Base-by-base conservation (phyloP, 495 filamentous ascomycete species). In the Trichocladium uniseriatum region DNA sequence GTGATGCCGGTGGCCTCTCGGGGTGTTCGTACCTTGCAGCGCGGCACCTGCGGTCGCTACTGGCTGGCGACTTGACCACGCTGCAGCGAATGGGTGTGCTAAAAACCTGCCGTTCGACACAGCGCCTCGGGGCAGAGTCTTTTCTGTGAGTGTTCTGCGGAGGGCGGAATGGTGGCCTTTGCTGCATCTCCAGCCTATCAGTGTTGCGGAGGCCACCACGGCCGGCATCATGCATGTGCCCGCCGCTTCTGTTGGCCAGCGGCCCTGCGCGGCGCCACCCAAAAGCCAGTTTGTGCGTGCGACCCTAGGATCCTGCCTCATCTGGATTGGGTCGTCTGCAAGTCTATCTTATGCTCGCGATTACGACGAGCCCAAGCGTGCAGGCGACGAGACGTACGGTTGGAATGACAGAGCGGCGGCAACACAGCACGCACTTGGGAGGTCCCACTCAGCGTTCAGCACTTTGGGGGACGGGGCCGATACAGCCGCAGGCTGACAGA, bases 71-170 rank as follows among this genome's bases (percentile, higher is more conserved):
- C 52, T 31, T 47, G 56, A 53, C 36, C 4, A 32, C 7, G 16
- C 14, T 49, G 38, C 58, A 60, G 63, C 63, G 63, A 65, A 65
- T 65, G 54, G 60, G 57, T 53, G 63, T 55, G 53, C 39, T 51
- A 49, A 49, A 39, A 37, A 32, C 45, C 53, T 59, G 53, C 52
- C 50, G 54, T 56, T 51, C 51, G 50, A 59, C 54, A 54, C 29
- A 37, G 54, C 59, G 59, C 56, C 38, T 24, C 45, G 43, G 48
- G 49, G 43, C 39, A 56, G 49, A 40, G 36, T 28, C 43, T 32
- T 43, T 51, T 40, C 53, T 52, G 56, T 60, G 62, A 55, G 51
- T 45, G 49, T 49, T 54, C 29, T 58, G 63, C 57, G 57, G 55
- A 60, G 48, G 57, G 50, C 45, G 52, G 57, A 53, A 60, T 44